These are phyloP conservation scores for Geotrichum ghanense DNA, from an alignment of 805 yeast genomes.

Conservation along the genomic window DNA sequence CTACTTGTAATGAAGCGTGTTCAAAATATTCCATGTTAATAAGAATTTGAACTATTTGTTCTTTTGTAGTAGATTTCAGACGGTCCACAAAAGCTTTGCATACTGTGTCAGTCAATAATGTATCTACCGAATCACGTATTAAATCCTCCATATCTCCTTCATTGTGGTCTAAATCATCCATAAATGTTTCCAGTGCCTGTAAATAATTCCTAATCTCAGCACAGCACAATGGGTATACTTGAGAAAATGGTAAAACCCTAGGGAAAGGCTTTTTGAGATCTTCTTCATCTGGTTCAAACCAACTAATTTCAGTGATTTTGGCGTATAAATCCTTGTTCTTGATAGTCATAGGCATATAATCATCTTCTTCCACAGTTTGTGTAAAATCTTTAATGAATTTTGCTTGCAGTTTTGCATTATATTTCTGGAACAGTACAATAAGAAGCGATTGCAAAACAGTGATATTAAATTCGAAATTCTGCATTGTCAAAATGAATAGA, in stretches of 20 bases:
- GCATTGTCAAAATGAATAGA: slow-evolving; percentile 62
- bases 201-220: slow-evolving; percentile 58
- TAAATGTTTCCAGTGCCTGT: slow-evolving; percentile 49
- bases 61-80: slow-evolving; percentile 66
- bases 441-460: slow-evolving; percentile 51
- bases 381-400: slow-evolving; percentile 53
- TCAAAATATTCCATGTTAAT: slow-evolving; percentile 82
- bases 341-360: slow-evolving; percentile 77
- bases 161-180: slow-evolving; percentile 51
- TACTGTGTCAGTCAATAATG: slow-evolving; percentile 55
- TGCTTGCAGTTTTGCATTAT: slow-evolving; percentile 41
- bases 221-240: slow-evolving; percentile 79
- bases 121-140: slow-evolving; percentile 51
- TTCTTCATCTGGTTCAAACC: slow-evolving; percentile 49
- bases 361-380: slow-evolving; percentile 60
- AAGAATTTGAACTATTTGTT: slow-evolving; percentile 78
- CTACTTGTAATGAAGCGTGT: slow-evolving; percentile 59
- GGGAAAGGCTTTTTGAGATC: slow-evolving; percentile 37
- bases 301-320: slow-evolving; percentile 50
- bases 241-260: slow-evolving; percentile 73
- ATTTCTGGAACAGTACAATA: slow-evolving; percentile 45
- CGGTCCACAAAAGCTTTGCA: slow-evolving; percentile 50
- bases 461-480: slow-evolving; percentile 53
- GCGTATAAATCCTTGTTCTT: slow-evolving; percentile 49
- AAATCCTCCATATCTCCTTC: slow-evolving; percentile 49